Conservation (phyloP, 1,139 yeast species). For the Nakaseomyces uthaithaninus region DNA sequence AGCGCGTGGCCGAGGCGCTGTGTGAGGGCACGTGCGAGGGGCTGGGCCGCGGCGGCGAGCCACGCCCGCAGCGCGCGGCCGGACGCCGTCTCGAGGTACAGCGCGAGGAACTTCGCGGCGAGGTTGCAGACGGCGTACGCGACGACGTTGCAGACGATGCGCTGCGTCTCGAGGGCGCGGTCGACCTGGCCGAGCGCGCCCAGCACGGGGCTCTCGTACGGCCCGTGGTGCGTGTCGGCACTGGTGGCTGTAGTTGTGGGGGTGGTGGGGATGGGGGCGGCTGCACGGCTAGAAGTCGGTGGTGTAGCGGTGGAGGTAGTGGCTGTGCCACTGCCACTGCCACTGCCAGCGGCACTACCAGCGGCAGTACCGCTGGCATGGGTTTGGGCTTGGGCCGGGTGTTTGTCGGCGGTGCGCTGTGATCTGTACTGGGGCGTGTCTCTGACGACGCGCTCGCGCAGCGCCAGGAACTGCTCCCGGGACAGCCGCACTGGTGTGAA, state of each 20-base stretch:
- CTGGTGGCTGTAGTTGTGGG: background rate
- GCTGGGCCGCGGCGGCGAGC: background rate
- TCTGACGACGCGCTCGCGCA: constrained; percentile 20
- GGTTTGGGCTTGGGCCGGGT: background rate
- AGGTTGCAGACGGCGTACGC: constrained; percentile 29
- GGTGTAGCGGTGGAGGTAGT: too few species aligned
- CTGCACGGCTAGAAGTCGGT: too few species aligned
- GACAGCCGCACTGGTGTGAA: constrained; percentile 24
- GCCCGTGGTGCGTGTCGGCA: constrained; percentile 14
- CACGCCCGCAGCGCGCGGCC: constrained; percentile 7
- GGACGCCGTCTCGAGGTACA: constrained; percentile 20
- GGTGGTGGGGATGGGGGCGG: too few species aligned
- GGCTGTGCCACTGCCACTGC: too few species aligned
- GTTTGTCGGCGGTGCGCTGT: background rate
- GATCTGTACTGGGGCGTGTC: constrained; percentile 24
- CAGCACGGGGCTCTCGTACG: constrained; percentile 33
- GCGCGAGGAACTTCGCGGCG: constrained; percentile 21
- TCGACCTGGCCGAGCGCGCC: constrained; percentile 32
- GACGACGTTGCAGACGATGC: constrained; percentile 31
- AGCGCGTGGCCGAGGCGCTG: too few species aligned
- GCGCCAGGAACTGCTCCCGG: constrained; percentile 20
- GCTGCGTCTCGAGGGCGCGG: constrained; percentile 35
- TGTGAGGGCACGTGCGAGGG: too few species aligned
- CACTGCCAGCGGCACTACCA: too few species aligned
- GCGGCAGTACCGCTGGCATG: background rate